Percentiles rank a stretch among this genome's conserved stretches.
These are phyloP conservation scores for Gaeumannomyces tritici DNA, from an alignment of 2,329 filamentous ascomycete genomes.

Conservation along the genomic window DNA sequence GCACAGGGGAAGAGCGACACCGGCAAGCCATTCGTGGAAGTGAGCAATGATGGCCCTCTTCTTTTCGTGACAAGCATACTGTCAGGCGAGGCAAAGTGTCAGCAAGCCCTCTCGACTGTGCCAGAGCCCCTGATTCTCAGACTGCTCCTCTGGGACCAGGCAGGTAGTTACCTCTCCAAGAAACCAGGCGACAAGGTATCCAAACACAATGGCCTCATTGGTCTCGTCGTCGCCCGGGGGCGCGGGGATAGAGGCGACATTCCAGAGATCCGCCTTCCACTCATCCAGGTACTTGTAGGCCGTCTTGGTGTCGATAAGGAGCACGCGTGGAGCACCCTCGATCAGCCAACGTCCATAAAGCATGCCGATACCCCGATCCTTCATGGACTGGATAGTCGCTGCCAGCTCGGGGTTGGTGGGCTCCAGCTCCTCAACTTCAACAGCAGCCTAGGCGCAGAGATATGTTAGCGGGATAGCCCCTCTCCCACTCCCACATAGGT, in stretches of 20 bases:
- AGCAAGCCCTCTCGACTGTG: not conserved
- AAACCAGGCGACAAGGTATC: slow-evolving; percentile 96
- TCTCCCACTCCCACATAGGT: not conserved
- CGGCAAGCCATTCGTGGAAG: slow-evolving; percentile 97
- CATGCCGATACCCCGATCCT: slow-evolving; percentile 78
- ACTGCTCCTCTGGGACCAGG: not conserved
- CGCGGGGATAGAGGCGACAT: slow-evolving; percentile 84
- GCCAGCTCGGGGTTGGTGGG: slow-evolving; percentile 72
- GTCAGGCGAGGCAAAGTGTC: slow-evolving; percentile 3
- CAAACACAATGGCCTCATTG: slow-evolving; percentile 95
- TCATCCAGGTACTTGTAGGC: slow-evolving; percentile 87
- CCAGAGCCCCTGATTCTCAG: not conserved
- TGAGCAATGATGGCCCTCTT: slow-evolving; percentile 89
- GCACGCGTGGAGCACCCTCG: slow-evolving; percentile 84
- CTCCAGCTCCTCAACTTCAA: slow-evolving; percentile 90
- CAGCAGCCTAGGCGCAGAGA: slow-evolving; percentile 58
- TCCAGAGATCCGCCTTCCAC: slow-evolving; percentile 97
- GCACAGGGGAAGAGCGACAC: slow-evolving; percentile 82
- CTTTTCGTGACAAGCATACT: slow-evolving; percentile 93
- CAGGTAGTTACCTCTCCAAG: slow-evolving; percentile 77
- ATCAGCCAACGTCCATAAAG: slow-evolving; percentile 97
- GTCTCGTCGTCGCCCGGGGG: slow-evolving; percentile 88
- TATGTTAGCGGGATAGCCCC: not conserved
- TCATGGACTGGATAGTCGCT: slow-evolving; percentile 85
- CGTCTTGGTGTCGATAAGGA: slow-evolving; percentile 91